Base-by-base conservation (phyloP, 2,329 filamentous ascomycete species). In the Aspergillus jensenii region DNA sequence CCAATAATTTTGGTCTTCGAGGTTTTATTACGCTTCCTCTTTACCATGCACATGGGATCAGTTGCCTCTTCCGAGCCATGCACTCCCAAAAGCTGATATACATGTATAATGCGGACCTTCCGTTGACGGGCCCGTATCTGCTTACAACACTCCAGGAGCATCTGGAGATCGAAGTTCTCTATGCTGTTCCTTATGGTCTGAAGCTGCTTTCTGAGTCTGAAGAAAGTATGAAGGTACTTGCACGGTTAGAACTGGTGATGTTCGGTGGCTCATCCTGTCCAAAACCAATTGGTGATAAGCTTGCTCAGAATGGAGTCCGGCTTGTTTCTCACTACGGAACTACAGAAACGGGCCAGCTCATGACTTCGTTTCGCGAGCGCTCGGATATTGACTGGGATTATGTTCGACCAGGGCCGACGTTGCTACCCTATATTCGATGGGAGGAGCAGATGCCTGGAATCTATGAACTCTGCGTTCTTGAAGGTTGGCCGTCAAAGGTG, bases 361-460 rank as follows among this genome's bases (percentile, higher is more conserved):
- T 87, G 82, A 87, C 83, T 1, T 86, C 84, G 0, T 81, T 82
- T 62, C 76, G 85, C 8, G 76, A 79, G 0, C 67, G 71, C 3
- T 78, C 73, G 1, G 85, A 88, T 67, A 78, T 79, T 23, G 81
- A 77, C 2, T 88, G 86, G 86, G 82, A 85, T 62, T 88, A 86
- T 61, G 71, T 87, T n/a, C 74, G 80, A 1, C 73, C 77, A 0
- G 65, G 77, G 1, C 68, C 75, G 0, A 66, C 71, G 8, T 68
- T 79, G 3, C 66, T 71, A 33, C 72, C 75, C 0, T 83, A 74
- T 58, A 66, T 84, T 3, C 71, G 47, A 61, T 79, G 69, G 53
- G 73, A 76, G 49, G 69, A 71, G 17, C 66, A 65, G 27, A 68
- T 66, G 44, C 64, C 67, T 8, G 73, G 75, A 0, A 66, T 78